These are phyloP conservation scores for Sonneratia caseolaris DNA, from an alignment of 345 rosid species.

Conservation along the genomic window DNA sequence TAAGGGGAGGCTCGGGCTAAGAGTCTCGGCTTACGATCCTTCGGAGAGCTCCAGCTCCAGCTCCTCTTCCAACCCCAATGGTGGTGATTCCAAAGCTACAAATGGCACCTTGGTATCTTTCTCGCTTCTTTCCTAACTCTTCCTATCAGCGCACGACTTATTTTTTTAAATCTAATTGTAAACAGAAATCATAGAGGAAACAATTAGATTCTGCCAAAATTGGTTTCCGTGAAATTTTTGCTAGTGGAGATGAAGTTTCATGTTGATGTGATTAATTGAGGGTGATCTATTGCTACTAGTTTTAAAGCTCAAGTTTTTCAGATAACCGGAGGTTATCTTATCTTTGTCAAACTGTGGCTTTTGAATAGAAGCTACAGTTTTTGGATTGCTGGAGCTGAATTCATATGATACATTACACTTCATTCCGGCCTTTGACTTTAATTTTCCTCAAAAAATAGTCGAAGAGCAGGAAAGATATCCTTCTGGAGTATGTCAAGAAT, in stretches of 20 bases:
- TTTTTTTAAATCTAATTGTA: neutral
- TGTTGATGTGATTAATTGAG: neutral
- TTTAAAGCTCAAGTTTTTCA: neutral
- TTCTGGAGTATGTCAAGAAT: conserved; percentile 86
- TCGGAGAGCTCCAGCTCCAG: conserved; percentile 31
- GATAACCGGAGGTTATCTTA: neutral
- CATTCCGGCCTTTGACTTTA: neutral
- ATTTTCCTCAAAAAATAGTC: conserved; percentile 27
- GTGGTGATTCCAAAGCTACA: conserved; percentile 56
- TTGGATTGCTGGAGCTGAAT: neutral
- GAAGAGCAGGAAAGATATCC: conserved; percentile 64
- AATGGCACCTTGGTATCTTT: conserved; percentile 52
- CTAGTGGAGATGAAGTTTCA: neutral
- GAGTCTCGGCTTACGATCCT: conserved; percentile 55
- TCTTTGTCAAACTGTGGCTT: neutral
- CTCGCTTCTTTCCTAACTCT: neutral
- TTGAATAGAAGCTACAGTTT: neutral
- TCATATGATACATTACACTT: too few relatives aligned
- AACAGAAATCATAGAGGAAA: neutral
- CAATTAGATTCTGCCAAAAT: neutral
- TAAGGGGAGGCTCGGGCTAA: conserved; percentile 21
- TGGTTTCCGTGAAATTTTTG: too few relatives aligned
- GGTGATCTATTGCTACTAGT: neutral
- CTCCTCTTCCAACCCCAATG: conserved; percentile 24
- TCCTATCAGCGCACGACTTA: too few relatives aligned